Evolutionary conservation across 768 basidiomycete species (phyloP).

Genomic region (Saitozyma sp.): DNA sequence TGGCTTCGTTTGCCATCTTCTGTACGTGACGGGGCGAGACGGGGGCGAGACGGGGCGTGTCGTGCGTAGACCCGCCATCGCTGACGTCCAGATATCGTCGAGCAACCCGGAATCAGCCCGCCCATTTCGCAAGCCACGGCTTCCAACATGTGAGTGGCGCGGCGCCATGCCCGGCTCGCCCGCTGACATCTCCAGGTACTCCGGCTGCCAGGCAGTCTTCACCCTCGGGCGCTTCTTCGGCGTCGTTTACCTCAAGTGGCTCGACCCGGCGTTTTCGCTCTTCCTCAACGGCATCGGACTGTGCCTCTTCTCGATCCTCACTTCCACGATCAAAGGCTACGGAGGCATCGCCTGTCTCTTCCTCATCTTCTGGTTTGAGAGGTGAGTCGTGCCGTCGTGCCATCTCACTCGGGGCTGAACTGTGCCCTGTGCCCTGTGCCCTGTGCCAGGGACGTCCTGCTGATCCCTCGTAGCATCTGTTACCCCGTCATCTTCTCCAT

Average conservation of each 20-base stretch:
- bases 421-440: too few species aligned
- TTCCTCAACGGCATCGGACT: slow-evolving; percentile 30
- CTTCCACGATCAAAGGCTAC: slow-evolving; percentile 26
- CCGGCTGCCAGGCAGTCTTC: slow-evolving; percentile 29
- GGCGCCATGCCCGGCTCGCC: too few species aligned
- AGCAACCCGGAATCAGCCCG: slow-evolving; percentile 27
- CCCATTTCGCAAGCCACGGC: slow-evolving; percentile 20
- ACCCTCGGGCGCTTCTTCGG: slow-evolving; percentile 41
- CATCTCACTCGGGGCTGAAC: too few species aligned
- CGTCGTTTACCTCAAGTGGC: slow-evolving; percentile 20
- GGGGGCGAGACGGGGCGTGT: too few species aligned
- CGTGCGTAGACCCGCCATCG: too few species aligned
- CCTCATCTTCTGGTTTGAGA: slow-evolving; percentile 44
- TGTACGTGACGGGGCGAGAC: too few species aligned
- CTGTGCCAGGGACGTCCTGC: too few species aligned
- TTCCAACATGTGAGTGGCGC: slow-evolving; percentile 24
- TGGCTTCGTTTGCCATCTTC: too few species aligned
- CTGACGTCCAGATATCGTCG: slow-evolving; percentile 8
- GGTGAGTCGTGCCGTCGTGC: too few species aligned
- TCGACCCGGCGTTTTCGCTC: slow-evolving; percentile 33
- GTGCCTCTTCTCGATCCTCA: slow-evolving; percentile 37
- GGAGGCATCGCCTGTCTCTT: slow-evolving; percentile 37
- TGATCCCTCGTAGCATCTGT: too few species aligned
- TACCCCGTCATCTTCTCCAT: too few species aligned
- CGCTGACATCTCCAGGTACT: not conserved